Evolutionary conservation across 2,329 filamentous ascomycete genomes (phyloP).

Genomic region (Talaromyces piceae): DNA sequence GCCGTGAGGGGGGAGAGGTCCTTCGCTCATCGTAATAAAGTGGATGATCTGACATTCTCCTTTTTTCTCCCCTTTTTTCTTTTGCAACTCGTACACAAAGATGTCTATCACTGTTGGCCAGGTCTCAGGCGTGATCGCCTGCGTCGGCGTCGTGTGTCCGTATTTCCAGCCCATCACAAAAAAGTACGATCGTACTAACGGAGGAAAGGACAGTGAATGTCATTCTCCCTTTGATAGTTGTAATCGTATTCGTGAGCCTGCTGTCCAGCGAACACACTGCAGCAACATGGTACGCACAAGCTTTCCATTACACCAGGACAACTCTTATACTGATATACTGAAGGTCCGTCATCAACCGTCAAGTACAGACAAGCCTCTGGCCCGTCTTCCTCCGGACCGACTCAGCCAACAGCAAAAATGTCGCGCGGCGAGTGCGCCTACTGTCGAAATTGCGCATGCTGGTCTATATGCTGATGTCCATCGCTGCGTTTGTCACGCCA

Average conservation of each 20-base stretch:
- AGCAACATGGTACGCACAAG: not conserved
- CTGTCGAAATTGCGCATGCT: not conserved
- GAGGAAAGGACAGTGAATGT: not conserved
- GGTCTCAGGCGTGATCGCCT: constrained; percentile 2
- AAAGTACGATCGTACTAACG: not conserved
- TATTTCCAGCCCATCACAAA: not conserved
- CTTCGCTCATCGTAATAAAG: no score
- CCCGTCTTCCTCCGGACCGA: not conserved
- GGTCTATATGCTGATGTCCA: not conserved
- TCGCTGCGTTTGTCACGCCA: not conserved
- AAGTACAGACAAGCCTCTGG: constrained; percentile 1
- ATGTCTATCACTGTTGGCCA: constrained; percentile 3
- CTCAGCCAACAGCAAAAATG: not conserved
- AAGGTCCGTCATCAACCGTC: not conserved
- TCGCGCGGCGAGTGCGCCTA: not conserved
- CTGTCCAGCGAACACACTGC: not conserved
- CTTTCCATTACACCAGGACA: not conserved
- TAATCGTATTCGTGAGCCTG: not conserved
- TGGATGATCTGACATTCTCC: no score
- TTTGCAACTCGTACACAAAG: not conserved
- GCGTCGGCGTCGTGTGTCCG: not conserved
- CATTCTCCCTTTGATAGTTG: not conserved
- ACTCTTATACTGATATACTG: not conserved
- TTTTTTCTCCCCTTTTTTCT: no score
- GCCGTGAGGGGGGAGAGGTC: no score